A percentile compares a stretch with the other conserved stretches of the same genome.
Evolutionary conservation across 2,329 filamentous ascomycete species (phyloP).

Genomic region (Xylariaceae sp.): DNA sequence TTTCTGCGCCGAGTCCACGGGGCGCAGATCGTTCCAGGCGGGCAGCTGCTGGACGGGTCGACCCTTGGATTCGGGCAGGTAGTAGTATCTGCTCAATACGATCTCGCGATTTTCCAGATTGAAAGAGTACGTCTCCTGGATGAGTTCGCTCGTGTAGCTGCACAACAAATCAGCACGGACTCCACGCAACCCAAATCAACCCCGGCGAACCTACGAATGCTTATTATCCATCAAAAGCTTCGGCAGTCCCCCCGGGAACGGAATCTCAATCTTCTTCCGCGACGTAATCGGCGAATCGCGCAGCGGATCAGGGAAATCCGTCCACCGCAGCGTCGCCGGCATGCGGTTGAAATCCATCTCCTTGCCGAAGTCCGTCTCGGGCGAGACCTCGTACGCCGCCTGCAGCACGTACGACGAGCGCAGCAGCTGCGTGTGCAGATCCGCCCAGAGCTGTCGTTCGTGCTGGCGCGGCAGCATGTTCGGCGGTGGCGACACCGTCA

Average conservation of each 20-base stretch:
- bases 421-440: constrained; percentile 49
- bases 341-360: constrained; percentile 39
- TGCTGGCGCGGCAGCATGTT: constrained; percentile 11
- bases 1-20: constrained; percentile 44
- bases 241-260: constrained; percentile 45
- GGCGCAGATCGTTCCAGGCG: constrained; percentile 42
- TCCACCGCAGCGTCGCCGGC: constrained; percentile 51
- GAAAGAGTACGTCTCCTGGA: constrained; percentile 51
- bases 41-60: constrained; percentile 37
- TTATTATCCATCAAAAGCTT: constrained; percentile 48
- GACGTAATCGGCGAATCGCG: constrained; percentile 45
- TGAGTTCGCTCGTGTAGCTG: constrained; percentile 48
- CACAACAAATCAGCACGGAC: neutral
- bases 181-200: neutral
- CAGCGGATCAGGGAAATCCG: constrained; percentile 55
- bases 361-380: constrained; percentile 43
- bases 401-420: constrained; percentile 55
- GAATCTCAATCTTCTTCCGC: constrained; percentile 53
- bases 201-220: constrained; percentile 40
- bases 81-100: constrained; percentile 45
- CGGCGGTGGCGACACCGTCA: constrained; percentile 35
- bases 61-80: constrained; percentile 29
- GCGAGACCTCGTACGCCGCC: constrained; percentile 48
- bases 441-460: constrained; percentile 41
- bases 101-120: constrained; percentile 53